phyloP scores from a whole-genome alignment of 257 asterid genomes.

The Henckelia pumila region DNA sequence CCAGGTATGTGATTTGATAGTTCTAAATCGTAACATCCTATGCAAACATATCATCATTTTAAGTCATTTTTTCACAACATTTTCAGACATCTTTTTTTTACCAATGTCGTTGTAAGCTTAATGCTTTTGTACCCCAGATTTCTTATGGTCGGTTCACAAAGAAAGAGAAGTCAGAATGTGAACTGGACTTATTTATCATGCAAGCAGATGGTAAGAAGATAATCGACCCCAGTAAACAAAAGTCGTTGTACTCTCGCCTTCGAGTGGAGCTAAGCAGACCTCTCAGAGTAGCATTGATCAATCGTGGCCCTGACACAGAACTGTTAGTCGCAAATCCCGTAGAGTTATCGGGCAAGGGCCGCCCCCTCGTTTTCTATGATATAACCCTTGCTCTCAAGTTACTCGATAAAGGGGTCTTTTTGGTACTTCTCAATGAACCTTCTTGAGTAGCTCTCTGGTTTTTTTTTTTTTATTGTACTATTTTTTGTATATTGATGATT shows the following conservation, averaged over 20 bases:
- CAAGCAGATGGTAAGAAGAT: slow-evolving; percentile 64
- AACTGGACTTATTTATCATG: slow-evolving; percentile 62
- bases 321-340: slow-evolving; percentile 76
- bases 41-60: not conserved
- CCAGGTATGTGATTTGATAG: slow-evolving; percentile 43
- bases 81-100: not conserved
- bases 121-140: slow-evolving; percentile 30
- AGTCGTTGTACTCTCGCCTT: slow-evolving; percentile 48
- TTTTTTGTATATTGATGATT: too few relatives aligned
- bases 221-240: slow-evolving; percentile 38
- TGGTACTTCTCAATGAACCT: slow-evolving; percentile 40
- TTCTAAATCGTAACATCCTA: not conserved
- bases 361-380: slow-evolving; percentile 78
- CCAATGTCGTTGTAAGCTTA: not conserved
- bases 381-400: slow-evolving; percentile 66
- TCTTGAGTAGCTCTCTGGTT: slow-evolving; percentile 3
- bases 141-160: slow-evolving; percentile 60
- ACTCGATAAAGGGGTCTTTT: slow-evolving; percentile 50
- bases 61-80: not conserved
- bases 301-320: slow-evolving; percentile 74
- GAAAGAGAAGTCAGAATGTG: slow-evolving; percentile 45
- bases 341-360: slow-evolving; percentile 72
- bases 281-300: slow-evolving; percentile 49
- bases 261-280: slow-evolving; percentile 58
- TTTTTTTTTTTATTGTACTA: not conserved